A percentile compares a stretch with the other conserved stretches of the same genome.
phyloP scores from a whole-genome alignment of 495 filamentous ascomycete genomes.

The Neurospora intermedia region DNA sequence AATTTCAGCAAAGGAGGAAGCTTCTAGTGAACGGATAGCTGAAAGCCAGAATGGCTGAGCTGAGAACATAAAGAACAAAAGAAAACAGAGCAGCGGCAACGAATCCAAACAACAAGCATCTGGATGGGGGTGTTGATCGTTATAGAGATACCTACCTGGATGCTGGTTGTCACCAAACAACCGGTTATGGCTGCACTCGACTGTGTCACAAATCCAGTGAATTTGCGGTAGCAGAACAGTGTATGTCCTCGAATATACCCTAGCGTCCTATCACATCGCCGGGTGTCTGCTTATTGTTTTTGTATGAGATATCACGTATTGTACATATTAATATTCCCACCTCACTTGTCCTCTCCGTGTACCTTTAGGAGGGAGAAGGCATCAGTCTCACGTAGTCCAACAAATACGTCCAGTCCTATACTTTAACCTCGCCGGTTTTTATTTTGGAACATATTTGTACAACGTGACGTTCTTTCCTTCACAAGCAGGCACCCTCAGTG shows the following conservation, averaged over 20 bases:
- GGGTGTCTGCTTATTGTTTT: neutral
- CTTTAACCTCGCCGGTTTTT: neutral
- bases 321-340: neutral
- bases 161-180: neutral
- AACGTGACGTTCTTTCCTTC: neutral
- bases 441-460: neutral
- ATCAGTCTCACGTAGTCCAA: neutral
- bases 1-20: too few species aligned
- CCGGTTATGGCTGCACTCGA: neutral
- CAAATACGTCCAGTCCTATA: neutral
- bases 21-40: too few species aligned
- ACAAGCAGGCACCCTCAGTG: neutral
- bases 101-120: neutral
- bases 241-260: neutral
- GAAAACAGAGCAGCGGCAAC: too few species aligned
- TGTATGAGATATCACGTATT: neutral
- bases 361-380: neutral
- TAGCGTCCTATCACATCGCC: neutral
- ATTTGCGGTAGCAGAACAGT: neutral
- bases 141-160: neutral
- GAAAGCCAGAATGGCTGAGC: too few species aligned
- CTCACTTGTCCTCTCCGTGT: neutral
- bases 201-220: neutral
- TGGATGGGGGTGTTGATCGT: neutral
- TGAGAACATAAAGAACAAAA: too few species aligned